phyloP scores from a whole-genome alignment of 257 asterid genomes.

The Primulina tabacum region DNA sequence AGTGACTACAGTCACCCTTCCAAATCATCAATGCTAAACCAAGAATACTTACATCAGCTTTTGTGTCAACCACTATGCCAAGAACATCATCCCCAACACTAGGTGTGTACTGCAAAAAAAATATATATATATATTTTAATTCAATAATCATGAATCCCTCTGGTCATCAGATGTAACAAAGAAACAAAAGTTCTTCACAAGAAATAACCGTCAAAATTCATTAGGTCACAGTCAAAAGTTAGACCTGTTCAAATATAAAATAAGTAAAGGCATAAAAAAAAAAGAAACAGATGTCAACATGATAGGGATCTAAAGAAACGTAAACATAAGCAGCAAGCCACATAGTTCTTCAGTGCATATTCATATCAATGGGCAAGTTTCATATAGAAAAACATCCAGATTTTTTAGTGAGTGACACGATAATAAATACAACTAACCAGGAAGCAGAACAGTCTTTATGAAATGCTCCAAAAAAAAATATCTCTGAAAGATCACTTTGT shows the following conservation, averaged over 20 bases:
- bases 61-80: conserved; percentile 82
- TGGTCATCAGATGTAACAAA: conserved; percentile 14
- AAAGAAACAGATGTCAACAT: background rate
- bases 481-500: background rate
- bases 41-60: conserved; percentile 74
- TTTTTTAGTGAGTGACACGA: background rate
- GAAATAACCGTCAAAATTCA: background rate
- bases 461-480: no score
- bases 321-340: conserved; percentile 9
- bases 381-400: background rate
- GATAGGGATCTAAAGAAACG: conserved; percentile 3
- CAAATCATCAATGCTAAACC: no score
- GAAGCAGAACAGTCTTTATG: background rate
- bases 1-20: no score
- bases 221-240: background rate
- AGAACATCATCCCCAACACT: conserved; percentile 79
- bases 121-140: conserved; percentile 20
- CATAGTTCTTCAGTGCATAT: background rate
- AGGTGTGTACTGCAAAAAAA: conserved; percentile 67
- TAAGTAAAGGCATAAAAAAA: background rate
- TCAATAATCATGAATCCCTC: conserved; percentile 12
- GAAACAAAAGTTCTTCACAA: background rate
- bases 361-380: background rate
- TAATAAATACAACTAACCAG: background rate
- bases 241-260: background rate